Evolutionary conservation across 2,329 filamentous ascomycete species (phyloP).

Genomic region (Diplodia corticola): DNA sequence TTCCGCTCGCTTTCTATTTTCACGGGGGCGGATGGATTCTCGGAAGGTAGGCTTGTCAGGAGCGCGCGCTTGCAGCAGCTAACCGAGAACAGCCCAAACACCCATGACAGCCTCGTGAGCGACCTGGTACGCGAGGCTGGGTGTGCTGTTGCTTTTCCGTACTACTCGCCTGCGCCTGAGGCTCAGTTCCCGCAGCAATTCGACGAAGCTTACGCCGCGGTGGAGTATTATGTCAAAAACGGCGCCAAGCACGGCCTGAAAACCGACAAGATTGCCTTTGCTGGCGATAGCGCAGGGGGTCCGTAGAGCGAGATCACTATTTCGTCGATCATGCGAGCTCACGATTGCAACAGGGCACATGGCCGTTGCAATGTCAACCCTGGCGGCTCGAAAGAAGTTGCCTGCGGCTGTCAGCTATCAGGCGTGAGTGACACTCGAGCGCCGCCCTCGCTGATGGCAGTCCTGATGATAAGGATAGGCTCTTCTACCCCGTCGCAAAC

Average conservation of each 20-base stretch:
- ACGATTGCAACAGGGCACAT: background rate
- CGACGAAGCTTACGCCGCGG: background rate
- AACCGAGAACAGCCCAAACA: background rate
- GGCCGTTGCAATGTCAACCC: background rate
- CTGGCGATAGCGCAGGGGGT: conserved; percentile 11
- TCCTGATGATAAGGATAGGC: background rate
- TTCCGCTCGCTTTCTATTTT: conserved; percentile 13
- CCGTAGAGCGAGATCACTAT: background rate
- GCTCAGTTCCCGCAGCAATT: conserved; percentile 11
- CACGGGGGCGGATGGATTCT: conserved; percentile 12
- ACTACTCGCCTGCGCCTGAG: conserved; percentile 7
- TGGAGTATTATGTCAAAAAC: conserved; percentile 6
- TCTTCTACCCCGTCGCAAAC: conserved; percentile 10
- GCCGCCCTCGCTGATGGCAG: background rate
- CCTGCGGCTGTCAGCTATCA: conserved; percentile 1
- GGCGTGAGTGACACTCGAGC: background rate
- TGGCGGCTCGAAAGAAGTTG: background rate
- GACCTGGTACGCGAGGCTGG: conserved; percentile 14
- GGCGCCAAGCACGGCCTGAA: background rate
- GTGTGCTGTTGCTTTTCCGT: background rate
- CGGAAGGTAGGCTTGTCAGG: background rate
- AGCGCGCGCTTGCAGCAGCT: background rate
- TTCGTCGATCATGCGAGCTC: background rate
- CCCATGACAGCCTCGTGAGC: conserved; percentile 14
- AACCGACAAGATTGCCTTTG: background rate